These are phyloP conservation scores for Alectoria sarmentosa DNA, from an alignment of 495 filamentous ascomycete species.

Conservation along the genomic window DNA sequence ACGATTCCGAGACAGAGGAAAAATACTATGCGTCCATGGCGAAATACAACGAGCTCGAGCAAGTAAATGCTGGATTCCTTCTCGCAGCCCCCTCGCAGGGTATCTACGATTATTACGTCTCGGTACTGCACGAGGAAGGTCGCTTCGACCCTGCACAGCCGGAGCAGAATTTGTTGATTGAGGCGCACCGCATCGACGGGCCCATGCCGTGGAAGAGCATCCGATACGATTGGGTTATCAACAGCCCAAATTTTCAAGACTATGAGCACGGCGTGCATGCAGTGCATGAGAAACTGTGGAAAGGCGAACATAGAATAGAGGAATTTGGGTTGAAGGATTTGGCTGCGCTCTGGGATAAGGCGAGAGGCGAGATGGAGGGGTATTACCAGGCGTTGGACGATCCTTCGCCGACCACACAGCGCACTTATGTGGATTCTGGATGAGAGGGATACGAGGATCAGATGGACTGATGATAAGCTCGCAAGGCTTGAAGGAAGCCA, in stretches of 20 bases:
- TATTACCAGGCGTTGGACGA: too few species aligned
- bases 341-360: conserved; percentile 13
- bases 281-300: conserved; percentile 42
- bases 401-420: too few species aligned
- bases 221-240: conserved; percentile 29
- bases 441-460: too few species aligned
- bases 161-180: conserved; percentile 42
- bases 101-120: conserved; percentile 36
- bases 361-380: conserved; percentile 20
- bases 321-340: too few species aligned
- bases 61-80: conserved; percentile 32
- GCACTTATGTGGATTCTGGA: too few species aligned
- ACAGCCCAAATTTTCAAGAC: conserved; percentile 34
- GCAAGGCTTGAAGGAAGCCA: too few species aligned
- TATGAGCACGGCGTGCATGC: conserved; percentile 31
- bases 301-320: conserved; percentile 5
- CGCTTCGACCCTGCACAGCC: conserved; percentile 31
- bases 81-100: conserved; percentile 30
- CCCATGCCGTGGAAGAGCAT: conserved; percentile 39
- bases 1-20: not conserved
- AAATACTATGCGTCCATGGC: not conserved
- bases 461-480: too few species aligned
- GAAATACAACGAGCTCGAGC: not conserved
- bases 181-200: conserved; percentile 37
- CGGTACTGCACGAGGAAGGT: conserved; percentile 25